phyloP scores from a whole-genome alignment of 345 rosid species.

The Eucalyptus tenuipes region DNA sequence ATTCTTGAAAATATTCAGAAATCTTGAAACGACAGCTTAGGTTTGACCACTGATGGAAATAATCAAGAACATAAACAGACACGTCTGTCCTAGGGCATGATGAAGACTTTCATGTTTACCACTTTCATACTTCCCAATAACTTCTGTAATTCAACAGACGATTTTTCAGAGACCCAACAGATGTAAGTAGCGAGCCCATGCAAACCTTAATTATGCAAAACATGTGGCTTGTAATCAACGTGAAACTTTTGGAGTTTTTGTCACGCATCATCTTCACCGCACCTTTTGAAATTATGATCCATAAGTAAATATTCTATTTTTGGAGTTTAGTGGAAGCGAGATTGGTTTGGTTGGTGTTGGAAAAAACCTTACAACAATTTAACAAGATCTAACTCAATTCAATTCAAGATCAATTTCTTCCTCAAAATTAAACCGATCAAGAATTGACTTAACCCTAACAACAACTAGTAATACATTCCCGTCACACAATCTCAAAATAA shows the following conservation, averaged over 20 bases:
- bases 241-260: background rate
- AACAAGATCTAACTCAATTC: background rate
- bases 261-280: background rate
- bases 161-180: background rate
- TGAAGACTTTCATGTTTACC: background rate
- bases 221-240: background rate
- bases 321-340: background rate
- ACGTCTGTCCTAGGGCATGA: background rate
- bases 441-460: no score
- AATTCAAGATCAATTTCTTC: no score
- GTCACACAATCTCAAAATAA: no score
- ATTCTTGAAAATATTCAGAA: background rate
- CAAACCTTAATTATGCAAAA: background rate
- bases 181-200: background rate
- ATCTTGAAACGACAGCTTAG: background rate
- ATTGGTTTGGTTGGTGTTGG: background rate
- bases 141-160: background rate
- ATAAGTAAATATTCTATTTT: background rate
- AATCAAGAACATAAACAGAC: background rate
- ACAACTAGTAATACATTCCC: no score
- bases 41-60: background rate
- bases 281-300: background rate
- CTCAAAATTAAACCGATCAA: no score
- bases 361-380: background rate
- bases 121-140: background rate